Evolutionary conservation across 140 eudicot species (phyloP).

Genomic region (Stevia rebaudiana): DNA sequence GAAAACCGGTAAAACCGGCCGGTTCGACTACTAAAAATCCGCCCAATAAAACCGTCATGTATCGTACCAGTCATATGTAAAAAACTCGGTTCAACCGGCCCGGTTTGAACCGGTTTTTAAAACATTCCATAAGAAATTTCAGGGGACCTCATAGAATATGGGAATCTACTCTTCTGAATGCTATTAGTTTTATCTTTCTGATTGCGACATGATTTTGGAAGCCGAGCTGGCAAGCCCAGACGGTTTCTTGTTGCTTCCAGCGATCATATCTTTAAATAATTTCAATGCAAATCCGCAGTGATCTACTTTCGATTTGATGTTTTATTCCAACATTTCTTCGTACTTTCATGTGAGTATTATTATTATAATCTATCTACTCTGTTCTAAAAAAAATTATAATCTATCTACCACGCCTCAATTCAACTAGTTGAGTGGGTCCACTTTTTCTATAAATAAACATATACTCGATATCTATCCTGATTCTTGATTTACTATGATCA

Average conservation of each 20-base stretch:
- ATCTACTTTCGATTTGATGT: slow-evolving; percentile 17
- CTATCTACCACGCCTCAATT: slow-evolving; percentile 26
- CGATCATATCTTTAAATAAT: not conserved
- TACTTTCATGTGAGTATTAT: slow-evolving; percentile 26
- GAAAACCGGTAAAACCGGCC: too few relatives aligned
- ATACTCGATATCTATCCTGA: slow-evolving; percentile 8
- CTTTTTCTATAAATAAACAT: slow-evolving; percentile 27
- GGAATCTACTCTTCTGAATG: too few relatives aligned
- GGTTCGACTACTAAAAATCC: too few relatives aligned
- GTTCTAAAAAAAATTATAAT: too few relatives aligned
- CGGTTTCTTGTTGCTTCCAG: slow-evolving; percentile 15
- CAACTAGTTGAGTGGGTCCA: slow-evolving; percentile 36
- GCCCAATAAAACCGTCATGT: too few relatives aligned
- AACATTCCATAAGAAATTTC: too few relatives aligned
- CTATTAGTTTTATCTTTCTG: not conserved
- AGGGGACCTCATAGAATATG: too few relatives aligned
- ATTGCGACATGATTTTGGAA: slow-evolving; percentile 7
- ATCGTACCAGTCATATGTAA: too few relatives aligned
- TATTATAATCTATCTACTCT: slow-evolving; percentile 4
- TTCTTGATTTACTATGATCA: slow-evolving; percentile 3
- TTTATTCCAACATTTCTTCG: slow-evolving; percentile 21
- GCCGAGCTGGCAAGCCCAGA: slow-evolving; percentile 26
- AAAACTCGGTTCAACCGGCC: too few relatives aligned
- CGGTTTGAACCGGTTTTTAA: too few relatives aligned
- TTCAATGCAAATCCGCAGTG: slow-evolving; percentile 16